Evolutionary conservation across 495 filamentous ascomycete genomes (phyloP).

Genomic region (Tuber aestivum): DNA sequence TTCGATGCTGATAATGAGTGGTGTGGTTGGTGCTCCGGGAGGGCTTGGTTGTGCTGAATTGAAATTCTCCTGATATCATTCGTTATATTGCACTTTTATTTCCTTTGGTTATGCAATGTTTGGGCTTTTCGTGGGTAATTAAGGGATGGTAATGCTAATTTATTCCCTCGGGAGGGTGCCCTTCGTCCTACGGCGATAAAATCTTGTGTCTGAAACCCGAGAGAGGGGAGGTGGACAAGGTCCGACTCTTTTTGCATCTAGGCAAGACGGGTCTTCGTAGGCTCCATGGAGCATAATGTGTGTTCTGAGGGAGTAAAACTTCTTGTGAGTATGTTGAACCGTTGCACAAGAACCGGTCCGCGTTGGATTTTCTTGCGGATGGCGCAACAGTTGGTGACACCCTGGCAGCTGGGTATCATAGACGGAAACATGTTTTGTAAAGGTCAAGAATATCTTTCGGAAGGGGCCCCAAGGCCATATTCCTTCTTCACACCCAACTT

Average conservation of each 20-base stretch:
- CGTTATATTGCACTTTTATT: slow-evolving; percentile 5
- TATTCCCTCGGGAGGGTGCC: neutral
- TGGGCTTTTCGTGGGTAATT: neutral
- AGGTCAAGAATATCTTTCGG: neutral
- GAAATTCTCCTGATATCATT: slow-evolving; percentile 5
- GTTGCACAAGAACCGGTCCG: neutral
- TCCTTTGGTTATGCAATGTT: neutral
- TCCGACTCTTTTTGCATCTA: neutral
- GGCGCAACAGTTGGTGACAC: neutral
- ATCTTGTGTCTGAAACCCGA: neutral
- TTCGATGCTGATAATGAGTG: neutral
- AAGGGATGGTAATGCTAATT: neutral
- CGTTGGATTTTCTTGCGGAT: neutral
- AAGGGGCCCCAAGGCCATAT: neutral
- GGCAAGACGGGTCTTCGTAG: neutral
- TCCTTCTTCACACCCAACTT: neutral
- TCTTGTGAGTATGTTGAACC: neutral
- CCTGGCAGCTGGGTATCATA: neutral
- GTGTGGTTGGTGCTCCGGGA: neutral
- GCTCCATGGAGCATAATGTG: neutral
- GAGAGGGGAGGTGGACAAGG: neutral
- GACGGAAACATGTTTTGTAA: neutral
- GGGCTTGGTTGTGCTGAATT: slow-evolving; percentile 3
- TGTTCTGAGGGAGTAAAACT: neutral
- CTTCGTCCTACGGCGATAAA: neutral